Conservation (phyloP, 768 basidiomycete genomes). For the Coprinopsis sp. region DNA sequence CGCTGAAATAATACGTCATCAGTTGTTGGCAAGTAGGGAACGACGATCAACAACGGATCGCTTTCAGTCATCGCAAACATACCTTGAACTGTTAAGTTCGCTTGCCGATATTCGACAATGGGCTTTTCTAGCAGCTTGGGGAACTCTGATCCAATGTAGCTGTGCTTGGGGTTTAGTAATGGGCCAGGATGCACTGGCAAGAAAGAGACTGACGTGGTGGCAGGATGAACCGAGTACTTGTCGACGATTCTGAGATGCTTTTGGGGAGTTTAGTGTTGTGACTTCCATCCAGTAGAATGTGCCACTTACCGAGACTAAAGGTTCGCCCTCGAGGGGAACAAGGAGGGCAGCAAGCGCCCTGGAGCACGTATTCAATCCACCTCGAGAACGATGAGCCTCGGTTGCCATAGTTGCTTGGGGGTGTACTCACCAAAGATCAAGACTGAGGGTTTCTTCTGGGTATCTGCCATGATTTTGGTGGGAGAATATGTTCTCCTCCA, state of each 20-base stretch:
- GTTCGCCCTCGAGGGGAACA: conserved; percentile 61
- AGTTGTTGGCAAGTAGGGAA: conserved; percentile 11
- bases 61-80: conserved; percentile 20
- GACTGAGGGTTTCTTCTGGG: conserved; percentile 48
- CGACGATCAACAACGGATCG: conserved; percentile 1
- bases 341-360: conserved; percentile 65
- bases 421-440: conserved; percentile 66
- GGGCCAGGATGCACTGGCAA: background rate
- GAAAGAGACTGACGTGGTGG: conserved; percentile 26
- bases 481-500: background rate
- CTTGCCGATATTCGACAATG: conserved; percentile 76
- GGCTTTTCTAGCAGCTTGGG: conserved; percentile 62
- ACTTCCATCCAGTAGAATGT: background rate
- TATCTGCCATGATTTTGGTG: conserved; percentile 27
- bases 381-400: conserved; percentile 32
- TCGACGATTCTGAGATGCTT: conserved; percentile 25
- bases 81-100: conserved; percentile 74
- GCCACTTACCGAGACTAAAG: conserved; percentile 64
- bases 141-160: conserved; percentile 78
- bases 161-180: conserved; percentile 22
- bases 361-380: conserved; percentile 78
- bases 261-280: conserved; percentile 2
- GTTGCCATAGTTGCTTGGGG: background rate
- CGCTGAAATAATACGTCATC: conserved; percentile 41
- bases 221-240: conserved; percentile 29